Base-by-base conservation (phyloP, 2,329 filamentous ascomycete species). In the Chlorencoelia australis region DNA sequence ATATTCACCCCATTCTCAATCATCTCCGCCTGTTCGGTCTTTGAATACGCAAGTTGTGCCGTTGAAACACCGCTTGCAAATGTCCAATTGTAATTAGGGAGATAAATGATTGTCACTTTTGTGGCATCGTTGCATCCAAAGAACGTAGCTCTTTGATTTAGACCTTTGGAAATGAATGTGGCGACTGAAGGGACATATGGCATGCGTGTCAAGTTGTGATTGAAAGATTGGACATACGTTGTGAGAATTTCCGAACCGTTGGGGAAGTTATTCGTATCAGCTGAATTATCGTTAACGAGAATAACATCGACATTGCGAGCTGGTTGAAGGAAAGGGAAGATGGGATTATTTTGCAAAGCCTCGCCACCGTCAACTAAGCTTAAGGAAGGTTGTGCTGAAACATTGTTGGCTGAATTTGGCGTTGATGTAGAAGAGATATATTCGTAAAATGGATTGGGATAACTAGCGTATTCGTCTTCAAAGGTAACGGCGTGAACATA, bases 361-460 rank as follows among this genome's bases (percentile, higher is more conserved):
- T 58, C 46, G n/a, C 64, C 66, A n/a, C 67, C 67, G 42, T 69
- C 66, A 15, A 59, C 62, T 16, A 69, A 50, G 28, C 52, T 51
- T 13, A 70, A 54, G 7, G 38, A 37, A 7, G 51, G 31, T 24
- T 63, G 46, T 7, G 52, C 44, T 6, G 60, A 56, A 7, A 61
- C 47, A 48, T 63, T 59, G 43, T 35, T 9, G 10, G 13, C 33
- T 7, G 35, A 17, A 7, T 33, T 31, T 2, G 60, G 48, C 0
- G 32, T 33, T 11, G 43, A 37, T 2, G 47, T 47, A 1, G 43
- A 32, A 3, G 50, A 52, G 1, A 45, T 28, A 60, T 65, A 77
- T 41, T 66, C 58, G 35, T 70, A 59, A 51, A 75, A 75, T 0
- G 71, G 79, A 56, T 82, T 82, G 5, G 71, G 72, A 62, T 73